Base-by-base conservation (phyloP, 768 basidiomycete species). In the Lactarius evosmus region DNA sequence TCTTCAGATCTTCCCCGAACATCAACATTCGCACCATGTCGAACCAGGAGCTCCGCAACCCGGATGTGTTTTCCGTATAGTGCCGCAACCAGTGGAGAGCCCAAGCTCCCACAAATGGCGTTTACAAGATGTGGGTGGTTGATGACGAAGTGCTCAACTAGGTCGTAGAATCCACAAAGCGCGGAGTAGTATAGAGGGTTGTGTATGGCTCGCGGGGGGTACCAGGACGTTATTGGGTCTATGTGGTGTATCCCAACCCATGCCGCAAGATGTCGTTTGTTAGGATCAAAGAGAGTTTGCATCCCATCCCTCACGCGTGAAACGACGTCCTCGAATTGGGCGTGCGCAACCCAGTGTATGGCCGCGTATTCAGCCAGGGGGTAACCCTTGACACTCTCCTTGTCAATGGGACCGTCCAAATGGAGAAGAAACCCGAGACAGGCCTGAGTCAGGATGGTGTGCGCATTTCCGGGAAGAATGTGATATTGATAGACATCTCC, bases 361-460 rank as follows among this genome's bases (percentile, higher is more conserved):
- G 44, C 44, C 22, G 40, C 52, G 32, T 61, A 61, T 6, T 41
- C 8, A 5, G 40, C 52, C 1, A 61, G 51, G 32, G 52, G 60
- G 19, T 17, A 44, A n/a, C 9, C 22, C 30, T 41, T 33, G 2
- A 17, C 46, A 14, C 11, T 17, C 44, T 34, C 52, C 5, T 22
- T n/a, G 44, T 61, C 22, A 1, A 30, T 44, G 27, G 7, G 30
- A 14, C 1, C 2, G 4, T 46, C 29, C 40, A 57, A 46, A 30
- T 14, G 56, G 56, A 57, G 56, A 25, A 57, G 17, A 19, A 32
- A 29, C 4, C 29, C 30, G 12, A 57, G 17, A 29, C 40, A 57
- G 29, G 56, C 40, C 44, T 57, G 40, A 4, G 56, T 41, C 14
- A 57, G n/a, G 19, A 32, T n/a, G 6, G 29, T 57, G 22, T 57